phyloP scores from a whole-genome alignment of 495 filamentous ascomycete species.

The Durotheca rogersii region DNA sequence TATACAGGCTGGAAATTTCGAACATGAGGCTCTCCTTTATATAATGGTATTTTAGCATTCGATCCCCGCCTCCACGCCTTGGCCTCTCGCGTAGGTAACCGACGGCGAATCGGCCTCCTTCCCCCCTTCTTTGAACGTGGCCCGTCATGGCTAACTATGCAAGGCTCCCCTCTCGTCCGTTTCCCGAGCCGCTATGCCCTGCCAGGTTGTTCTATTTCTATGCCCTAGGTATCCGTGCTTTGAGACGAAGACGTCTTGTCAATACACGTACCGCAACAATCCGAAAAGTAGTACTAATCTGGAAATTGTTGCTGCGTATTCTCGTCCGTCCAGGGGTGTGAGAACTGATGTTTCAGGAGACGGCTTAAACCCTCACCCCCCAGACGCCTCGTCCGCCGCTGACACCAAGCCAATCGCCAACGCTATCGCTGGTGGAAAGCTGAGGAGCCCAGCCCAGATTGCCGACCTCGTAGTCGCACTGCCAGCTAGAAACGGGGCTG shows the following conservation, averaged over 20 bases:
- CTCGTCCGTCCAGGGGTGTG: constrained; percentile 1
- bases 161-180: constrained; percentile 5
- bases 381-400: constrained; percentile 88
- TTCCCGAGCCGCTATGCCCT: constrained; percentile 3
- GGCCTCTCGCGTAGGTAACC: neutral
- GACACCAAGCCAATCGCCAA: constrained; percentile 90
- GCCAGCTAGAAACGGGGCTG: constrained; percentile 81
- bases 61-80: neutral
- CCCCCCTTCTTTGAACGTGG: constrained; percentile 4
- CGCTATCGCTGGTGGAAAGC: constrained; percentile 63
- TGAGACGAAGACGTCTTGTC: constrained; percentile 22
- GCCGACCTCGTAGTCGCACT: constrained; percentile 93
- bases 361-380: constrained; percentile 63
- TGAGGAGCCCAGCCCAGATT: constrained; percentile 95
- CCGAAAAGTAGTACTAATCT: constrained; percentile 17
- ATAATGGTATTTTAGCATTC: constrained; percentile 5
- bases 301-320: constrained; percentile 13
- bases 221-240: constrained; percentile 14
- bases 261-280: constrained; percentile 20
- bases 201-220: constrained; percentile 1
- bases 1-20: constrained; percentile 22
- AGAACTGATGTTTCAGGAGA: too few species aligned
- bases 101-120: neutral
- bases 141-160: constrained; percentile 3
- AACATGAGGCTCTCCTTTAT: constrained; percentile 7